phyloP scores from a whole-genome alignment of 1,139 yeast genomes.

The Debaryomycetaceae sp. region DNA sequence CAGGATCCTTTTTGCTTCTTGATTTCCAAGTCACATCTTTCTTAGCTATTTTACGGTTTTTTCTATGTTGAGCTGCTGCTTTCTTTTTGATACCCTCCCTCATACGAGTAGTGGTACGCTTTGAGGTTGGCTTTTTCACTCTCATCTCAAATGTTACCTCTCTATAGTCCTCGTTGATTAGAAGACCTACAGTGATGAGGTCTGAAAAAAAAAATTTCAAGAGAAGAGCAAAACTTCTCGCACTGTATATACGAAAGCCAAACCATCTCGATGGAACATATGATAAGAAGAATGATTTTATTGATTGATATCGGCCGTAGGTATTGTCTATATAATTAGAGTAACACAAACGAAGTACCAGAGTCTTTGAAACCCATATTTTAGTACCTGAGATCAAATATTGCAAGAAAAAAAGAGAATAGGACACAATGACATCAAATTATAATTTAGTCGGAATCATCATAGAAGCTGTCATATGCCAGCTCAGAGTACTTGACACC shows the following conservation, averaged over 20 bases:
- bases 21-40: constrained; percentile 94
- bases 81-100: constrained; percentile 95
- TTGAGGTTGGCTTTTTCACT: constrained; percentile 70
- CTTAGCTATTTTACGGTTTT: constrained; percentile 76
- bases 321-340: too few relatives aligned
- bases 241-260: not conserved
- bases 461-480: not conserved
- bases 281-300: too few relatives aligned
- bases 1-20: constrained; percentile 77
- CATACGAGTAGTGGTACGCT: constrained; percentile 87
- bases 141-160: constrained; percentile 24
- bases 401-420: too few relatives aligned
- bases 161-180: too few relatives aligned
- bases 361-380: too few relatives aligned
- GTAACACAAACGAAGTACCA: too few relatives aligned
- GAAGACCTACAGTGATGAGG: too few relatives aligned
- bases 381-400: too few relatives aligned
- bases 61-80: constrained; percentile 87
- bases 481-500: not conserved
- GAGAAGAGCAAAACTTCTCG: not conserved
- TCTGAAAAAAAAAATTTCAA: not conserved
- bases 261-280: too few relatives aligned
- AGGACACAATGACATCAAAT: too few relatives aligned
- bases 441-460: not conserved
- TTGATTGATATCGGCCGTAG: too few relatives aligned